These are phyloP conservation scores for Cicer pinnatifidum DNA, from an alignment of 306 rosid species.

Conservation along the genomic window DNA sequence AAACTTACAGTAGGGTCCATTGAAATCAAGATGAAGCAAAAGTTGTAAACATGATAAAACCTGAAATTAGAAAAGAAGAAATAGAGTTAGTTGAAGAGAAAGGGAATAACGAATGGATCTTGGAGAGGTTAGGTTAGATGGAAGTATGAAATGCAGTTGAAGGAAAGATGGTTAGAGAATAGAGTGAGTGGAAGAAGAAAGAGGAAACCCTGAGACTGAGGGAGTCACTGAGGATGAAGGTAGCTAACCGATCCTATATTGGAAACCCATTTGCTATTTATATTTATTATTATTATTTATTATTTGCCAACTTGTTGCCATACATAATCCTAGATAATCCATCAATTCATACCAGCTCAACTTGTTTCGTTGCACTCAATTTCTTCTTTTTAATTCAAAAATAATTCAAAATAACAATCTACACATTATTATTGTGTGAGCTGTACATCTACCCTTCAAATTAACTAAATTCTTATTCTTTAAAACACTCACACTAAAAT, in stretches of 20 bases:
- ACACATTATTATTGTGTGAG: too few relatives aligned
- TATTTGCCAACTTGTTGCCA: background rate
- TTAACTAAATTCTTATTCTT: too few relatives aligned
- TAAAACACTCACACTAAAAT: too few relatives aligned
- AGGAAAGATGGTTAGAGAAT: background rate
- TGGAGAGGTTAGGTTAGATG: background rate
- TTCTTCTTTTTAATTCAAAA: too few relatives aligned
- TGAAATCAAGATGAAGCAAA: conserved; percentile 38
- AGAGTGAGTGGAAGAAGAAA: background rate
- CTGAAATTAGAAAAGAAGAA: conserved; percentile 45
- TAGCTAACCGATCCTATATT: background rate
- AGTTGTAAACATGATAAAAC: conserved; percentile 22
- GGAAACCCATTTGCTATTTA: background rate
- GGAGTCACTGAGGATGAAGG: background rate
- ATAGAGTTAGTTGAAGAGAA: background rate
- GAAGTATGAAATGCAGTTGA: conserved; percentile 1
- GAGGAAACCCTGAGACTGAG: background rate
- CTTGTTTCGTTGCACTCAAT: too few relatives aligned
- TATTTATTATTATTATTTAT: background rate
- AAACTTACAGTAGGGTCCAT: conserved; percentile 67
- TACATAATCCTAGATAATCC: too few relatives aligned
- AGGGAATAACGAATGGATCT: conserved; percentile 14
- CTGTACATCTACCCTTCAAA: too few relatives aligned
- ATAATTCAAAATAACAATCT: too few relatives aligned
- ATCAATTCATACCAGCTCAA: too few relatives aligned